Conservation (phyloP, 2,329 filamentous ascomycete genomes). For the Plectosphaerella plurivora region DNA sequence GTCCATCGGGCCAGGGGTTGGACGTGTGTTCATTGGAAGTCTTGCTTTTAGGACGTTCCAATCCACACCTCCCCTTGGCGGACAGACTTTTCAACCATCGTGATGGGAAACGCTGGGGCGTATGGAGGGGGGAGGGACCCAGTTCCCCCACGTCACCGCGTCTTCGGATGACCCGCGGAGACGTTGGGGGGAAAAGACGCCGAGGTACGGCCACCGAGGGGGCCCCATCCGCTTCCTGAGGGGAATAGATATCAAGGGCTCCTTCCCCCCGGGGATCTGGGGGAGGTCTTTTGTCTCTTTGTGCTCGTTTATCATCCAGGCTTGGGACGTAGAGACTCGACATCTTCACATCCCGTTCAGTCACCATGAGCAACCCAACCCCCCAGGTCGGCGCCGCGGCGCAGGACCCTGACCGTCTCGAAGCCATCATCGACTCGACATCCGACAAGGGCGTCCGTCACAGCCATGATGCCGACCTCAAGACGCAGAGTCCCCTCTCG, state of each 20-base stretch:
- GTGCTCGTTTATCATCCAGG: neutral
- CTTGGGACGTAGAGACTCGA: neutral
- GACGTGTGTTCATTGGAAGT: neutral
- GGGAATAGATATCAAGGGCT: neutral
- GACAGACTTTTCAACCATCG: neutral
- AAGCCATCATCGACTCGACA: neutral
- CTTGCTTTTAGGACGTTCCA: neutral
- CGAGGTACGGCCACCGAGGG: neutral
- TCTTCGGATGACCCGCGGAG: no score
- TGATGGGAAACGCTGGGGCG: neutral
- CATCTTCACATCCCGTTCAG: neutral
- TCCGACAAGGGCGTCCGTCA: neutral
- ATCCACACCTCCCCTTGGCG: neutral
- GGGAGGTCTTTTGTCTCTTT: neutral
- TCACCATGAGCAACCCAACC: constrained; percentile 2
- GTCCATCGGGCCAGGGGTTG: neutral
- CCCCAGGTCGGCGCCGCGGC: neutral
- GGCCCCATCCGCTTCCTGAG: neutral
- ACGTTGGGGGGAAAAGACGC: neutral
- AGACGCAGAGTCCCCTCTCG: neutral
- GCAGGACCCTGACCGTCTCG: constrained; percentile 1
- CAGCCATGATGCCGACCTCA: neutral
- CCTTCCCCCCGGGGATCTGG: neutral
- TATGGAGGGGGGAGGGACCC: neutral
- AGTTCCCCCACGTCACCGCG: neutral